These are phyloP conservation scores for Delitschia confertaspora DNA, from an alignment of 495 filamentous ascomycete species.

Conservation along the genomic window DNA sequence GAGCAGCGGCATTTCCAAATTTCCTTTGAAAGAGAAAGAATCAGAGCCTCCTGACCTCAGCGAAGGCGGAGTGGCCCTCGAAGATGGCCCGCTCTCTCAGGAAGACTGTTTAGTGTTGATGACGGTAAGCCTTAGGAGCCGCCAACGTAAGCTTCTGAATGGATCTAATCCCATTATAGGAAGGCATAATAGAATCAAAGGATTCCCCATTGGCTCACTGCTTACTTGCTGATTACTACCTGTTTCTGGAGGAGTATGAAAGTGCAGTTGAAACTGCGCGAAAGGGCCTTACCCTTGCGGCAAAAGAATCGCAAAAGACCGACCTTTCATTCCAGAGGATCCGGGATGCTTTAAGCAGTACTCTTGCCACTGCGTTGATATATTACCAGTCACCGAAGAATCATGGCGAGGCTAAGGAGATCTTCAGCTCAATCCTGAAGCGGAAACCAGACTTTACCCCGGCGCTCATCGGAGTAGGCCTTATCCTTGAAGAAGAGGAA, in stretches of 20 bases:
- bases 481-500: constrained; percentile 87
- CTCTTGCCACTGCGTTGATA: constrained; percentile 72
- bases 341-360: constrained; percentile 62
- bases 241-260: constrained; percentile 78
- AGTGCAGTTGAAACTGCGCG: constrained; percentile 69
- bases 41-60: constrained; percentile 34
- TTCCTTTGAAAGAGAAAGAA: constrained; percentile 37
- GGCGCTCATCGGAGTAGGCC: constrained; percentile 79
- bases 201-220: constrained; percentile 76
- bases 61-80: constrained; percentile 33
- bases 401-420: constrained; percentile 71
- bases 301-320: constrained; percentile 51
- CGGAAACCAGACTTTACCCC: constrained; percentile 62
- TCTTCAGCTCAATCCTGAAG: constrained; percentile 72
- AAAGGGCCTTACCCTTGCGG: constrained; percentile 54
- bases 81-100: constrained; percentile 42
- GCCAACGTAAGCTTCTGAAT: too few species aligned
- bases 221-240: constrained; percentile 75
- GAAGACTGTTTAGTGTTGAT: constrained; percentile 73
- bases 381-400: constrained; percentile 82
- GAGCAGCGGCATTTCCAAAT: constrained; percentile 76
- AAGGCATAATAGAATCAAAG: constrained; percentile 61
- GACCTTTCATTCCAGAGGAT: constrained; percentile 59
- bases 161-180: constrained; percentile 30
- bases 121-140: constrained; percentile 40